Percentiles rank a stretch among this genome's conserved stretches.
Evolutionary conservation across 2,329 filamentous ascomycete species (phyloP).

Genomic region (Alternaria ventricosa): DNA sequence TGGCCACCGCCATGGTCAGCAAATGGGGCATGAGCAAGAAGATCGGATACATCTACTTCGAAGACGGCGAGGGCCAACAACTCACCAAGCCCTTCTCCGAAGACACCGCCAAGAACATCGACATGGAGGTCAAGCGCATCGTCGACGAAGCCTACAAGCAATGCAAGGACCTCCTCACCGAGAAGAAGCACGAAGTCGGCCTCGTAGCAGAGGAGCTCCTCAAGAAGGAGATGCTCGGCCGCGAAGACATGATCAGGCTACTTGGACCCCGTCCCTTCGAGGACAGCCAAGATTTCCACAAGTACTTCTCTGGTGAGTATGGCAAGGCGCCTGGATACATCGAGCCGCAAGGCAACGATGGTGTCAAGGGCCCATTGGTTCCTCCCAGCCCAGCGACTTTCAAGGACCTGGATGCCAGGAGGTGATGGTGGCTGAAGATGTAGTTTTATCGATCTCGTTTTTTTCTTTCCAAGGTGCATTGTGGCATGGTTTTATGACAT

Average conservation of each 20-base stretch:
- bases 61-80: constrained; percentile 78
- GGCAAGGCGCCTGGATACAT: constrained; percentile 44
- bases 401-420: constrained; percentile 16
- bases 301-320: constrained; percentile 74
- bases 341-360: constrained; percentile 40
- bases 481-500: background rate
- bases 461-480: background rate
- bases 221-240: constrained; percentile 85
- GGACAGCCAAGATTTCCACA: constrained; percentile 86
- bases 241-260: constrained; percentile 91
- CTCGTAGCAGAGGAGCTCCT: constrained; percentile 92
- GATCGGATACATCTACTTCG: constrained; percentile 90
- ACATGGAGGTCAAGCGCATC: constrained; percentile 87
- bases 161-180: constrained; percentile 80
- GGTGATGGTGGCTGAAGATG: background rate
- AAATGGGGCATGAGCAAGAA: constrained; percentile 98
- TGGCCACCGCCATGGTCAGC: constrained; percentile 98
- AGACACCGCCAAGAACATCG: constrained; percentile 89
- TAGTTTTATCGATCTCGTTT: background rate
- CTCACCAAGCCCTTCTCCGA: constrained; percentile 96
- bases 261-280: constrained; percentile 84
- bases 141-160: constrained; percentile 91
- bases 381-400: constrained; percentile 39
- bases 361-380: constrained; percentile 44
- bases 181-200: constrained; percentile 88